These are phyloP conservation scores for Austroboletus niveus DNA, from an alignment of 1,284 basidiomycete genomes.

Conservation along the genomic window DNA sequence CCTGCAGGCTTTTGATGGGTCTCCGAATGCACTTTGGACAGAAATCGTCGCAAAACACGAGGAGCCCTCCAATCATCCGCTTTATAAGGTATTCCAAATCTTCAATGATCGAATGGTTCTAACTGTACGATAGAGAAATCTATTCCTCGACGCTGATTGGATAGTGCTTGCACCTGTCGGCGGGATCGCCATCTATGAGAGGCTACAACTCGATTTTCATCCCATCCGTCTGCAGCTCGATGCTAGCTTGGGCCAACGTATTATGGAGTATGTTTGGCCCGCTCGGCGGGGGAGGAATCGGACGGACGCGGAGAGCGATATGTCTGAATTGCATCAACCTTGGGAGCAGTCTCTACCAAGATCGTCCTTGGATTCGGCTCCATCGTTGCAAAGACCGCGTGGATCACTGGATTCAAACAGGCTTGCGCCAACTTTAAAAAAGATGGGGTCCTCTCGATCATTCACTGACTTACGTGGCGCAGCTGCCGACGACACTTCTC, in stretches of 20 bases:
- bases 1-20: slow-evolving; percentile 86
- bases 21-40: slow-evolving; percentile 80
- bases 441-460: slow-evolving; percentile 60
- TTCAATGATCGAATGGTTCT: neutral
- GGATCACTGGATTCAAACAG: slow-evolving; percentile 29
- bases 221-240: slow-evolving; percentile 89
- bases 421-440: slow-evolving; percentile 41
- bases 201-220: slow-evolving; percentile 81
- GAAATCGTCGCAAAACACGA: slow-evolving; percentile 84
- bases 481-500: slow-evolving; percentile 35
- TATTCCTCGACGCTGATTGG: slow-evolving; percentile 78
- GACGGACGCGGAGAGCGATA: neutral
- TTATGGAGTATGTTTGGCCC: slow-evolving; percentile 91
- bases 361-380: slow-evolving; percentile 47
- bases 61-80: slow-evolving; percentile 64
- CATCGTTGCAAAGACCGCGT: slow-evolving; percentile 33
- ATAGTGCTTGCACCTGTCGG: slow-evolving; percentile 86
- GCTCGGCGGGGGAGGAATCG: slow-evolving; percentile 49
- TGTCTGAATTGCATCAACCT: slow-evolving; percentile 13
- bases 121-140: slow-evolving; percentile 45
- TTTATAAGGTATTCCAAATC: slow-evolving; percentile 54
- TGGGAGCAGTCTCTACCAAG: slow-evolving; percentile 22
- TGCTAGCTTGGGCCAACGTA: slow-evolving; percentile 74
- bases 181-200: slow-evolving; percentile 89
- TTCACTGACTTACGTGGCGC: slow-evolving; percentile 64